A percentile compares a stretch with the other conserved stretches of the same genome.
phyloP scores from a whole-genome alignment of 306 rosid genomes.

The Cicer judaicum region DNA sequence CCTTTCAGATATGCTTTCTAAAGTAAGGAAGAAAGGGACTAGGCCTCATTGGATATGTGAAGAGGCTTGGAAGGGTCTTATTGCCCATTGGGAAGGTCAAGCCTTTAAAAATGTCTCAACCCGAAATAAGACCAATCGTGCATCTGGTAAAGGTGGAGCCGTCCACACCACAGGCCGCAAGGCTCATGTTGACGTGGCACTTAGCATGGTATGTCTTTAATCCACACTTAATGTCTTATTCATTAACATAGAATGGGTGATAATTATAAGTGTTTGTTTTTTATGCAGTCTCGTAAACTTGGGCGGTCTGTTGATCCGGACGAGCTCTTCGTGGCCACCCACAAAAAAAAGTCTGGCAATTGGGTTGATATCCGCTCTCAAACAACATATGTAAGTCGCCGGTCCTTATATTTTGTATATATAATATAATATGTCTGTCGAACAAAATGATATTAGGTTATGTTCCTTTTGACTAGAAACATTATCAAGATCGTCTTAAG shows the following conservation, averaged over 20 bases:
- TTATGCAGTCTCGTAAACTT: conserved; percentile 1
- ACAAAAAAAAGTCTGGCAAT: conserved; percentile 21
- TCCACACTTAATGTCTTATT: not conserved
- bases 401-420: not conserved
- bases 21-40: conserved; percentile 11
- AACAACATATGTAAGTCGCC: conserved; percentile 26
- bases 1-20: conserved; percentile 17
- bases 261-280: not conserved
- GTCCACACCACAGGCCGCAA: conserved; percentile 34
- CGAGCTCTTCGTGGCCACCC: conserved; percentile 27
- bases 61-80: conserved; percentile 22
- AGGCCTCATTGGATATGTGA: conserved; percentile 30
- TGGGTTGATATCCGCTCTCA: conserved; percentile 23
- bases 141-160: conserved; percentile 30
- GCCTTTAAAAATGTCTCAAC: conserved; percentile 1
- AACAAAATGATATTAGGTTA: not conserved
- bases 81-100: conserved; percentile 15
- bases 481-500: not conserved
- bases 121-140: conserved; percentile 23
- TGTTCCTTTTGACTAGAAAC: conserved; percentile 18
- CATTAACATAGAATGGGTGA: not conserved
- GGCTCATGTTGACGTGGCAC: conserved; percentile 26
- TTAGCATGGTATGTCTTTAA: conserved; percentile 6
- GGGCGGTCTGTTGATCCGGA: conserved; percentile 18
- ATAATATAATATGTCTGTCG: not conserved